These are phyloP conservation scores for Cruciata laevipes DNA, from an alignment of 257 asterid species.

Conservation along the genomic window DNA sequence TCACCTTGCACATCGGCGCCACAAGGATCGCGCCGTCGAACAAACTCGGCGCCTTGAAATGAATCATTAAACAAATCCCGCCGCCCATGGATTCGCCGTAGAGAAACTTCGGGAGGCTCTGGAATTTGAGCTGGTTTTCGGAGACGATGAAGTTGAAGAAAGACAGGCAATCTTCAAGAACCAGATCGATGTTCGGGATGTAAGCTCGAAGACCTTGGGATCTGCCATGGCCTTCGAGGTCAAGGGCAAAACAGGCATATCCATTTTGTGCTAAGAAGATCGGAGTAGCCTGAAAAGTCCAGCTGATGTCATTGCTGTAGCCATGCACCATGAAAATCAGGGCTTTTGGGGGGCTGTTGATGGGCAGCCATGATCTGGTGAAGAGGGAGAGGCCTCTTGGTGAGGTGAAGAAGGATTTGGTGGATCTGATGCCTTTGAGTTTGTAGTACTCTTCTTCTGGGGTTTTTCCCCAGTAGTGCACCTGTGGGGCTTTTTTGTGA, in stretches of 20 bases:
- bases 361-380: slow-evolving; percentile 75
- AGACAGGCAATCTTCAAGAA: slow-evolving; percentile 53
- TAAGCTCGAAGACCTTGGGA: slow-evolving; percentile 74
- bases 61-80: slow-evolving; percentile 64
- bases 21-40: slow-evolving; percentile 59
- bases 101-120: slow-evolving; percentile 40
- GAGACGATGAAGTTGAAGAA: slow-evolving; percentile 30
- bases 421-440: slow-evolving; percentile 49
- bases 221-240: slow-evolving; percentile 85
- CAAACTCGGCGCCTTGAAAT: slow-evolving; percentile 33
- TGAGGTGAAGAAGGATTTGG: slow-evolving; percentile 47
- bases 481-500: slow-evolving; percentile 6
- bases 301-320: slow-evolving; percentile 83
- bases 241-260: slow-evolving; percentile 75
- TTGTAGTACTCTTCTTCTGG: slow-evolving; percentile 63
- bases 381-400: slow-evolving; percentile 59
- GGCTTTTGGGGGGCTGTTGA: slow-evolving; percentile 41
- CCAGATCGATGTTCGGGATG: slow-evolving; percentile 60
- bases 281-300: slow-evolving; percentile 81
- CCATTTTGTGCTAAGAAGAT: slow-evolving; percentile 82
- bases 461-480: slow-evolving; percentile 68
- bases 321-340: slow-evolving; percentile 82
- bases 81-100: slow-evolving; percentile 90
- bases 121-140: slow-evolving; percentile 28
- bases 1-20: slow-evolving; percentile 84